phyloP scores from a whole-genome alignment of 257 asterid species.

The Penstemon newberryi region DNA sequence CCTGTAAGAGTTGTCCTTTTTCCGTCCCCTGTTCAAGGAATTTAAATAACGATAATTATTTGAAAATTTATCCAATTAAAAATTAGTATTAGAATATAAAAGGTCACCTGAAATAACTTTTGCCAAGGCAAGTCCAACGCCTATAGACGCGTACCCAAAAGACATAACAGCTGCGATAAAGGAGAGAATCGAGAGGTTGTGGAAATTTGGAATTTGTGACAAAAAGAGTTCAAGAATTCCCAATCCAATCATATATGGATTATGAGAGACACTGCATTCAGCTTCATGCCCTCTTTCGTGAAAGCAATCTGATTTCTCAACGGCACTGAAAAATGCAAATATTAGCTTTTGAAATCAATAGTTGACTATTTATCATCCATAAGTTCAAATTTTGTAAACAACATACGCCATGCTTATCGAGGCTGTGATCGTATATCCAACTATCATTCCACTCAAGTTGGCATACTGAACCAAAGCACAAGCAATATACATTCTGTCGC shows the following conservation, averaged over 20 bases:
- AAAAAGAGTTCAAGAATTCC: constrained; percentile 58
- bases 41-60: too few species aligned
- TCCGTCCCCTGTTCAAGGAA: constrained; percentile 39
- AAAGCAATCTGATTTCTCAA: constrained; percentile 60
- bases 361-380: neutral
- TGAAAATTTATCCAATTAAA: neutral
- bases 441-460: constrained; percentile 55
- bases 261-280: constrained; percentile 43
- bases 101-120: constrained; percentile 50
- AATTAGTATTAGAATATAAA: too few species aligned
- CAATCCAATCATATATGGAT: constrained; percentile 58
- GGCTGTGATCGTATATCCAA: constrained; percentile 73
- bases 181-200: constrained; percentile 54
- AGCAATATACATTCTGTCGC: constrained; percentile 47
- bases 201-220: constrained; percentile 71
- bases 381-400: neutral
- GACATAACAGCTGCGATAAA: constrained; percentile 71
- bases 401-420: constrained; percentile 76
- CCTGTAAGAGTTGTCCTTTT: constrained; percentile 54
- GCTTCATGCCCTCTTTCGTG: constrained; percentile 50
- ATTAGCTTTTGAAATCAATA: neutral
- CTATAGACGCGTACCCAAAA: constrained; percentile 61
- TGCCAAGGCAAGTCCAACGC: constrained; percentile 61
- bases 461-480: constrained; percentile 63
- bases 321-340: constrained; percentile 45